Percentiles rank a stretch among this genome's conserved stretches.
Evolutionary conservation across 352 stramenopile genomes (phyloP).

Genomic region (Pythium phragmiticola): DNA sequence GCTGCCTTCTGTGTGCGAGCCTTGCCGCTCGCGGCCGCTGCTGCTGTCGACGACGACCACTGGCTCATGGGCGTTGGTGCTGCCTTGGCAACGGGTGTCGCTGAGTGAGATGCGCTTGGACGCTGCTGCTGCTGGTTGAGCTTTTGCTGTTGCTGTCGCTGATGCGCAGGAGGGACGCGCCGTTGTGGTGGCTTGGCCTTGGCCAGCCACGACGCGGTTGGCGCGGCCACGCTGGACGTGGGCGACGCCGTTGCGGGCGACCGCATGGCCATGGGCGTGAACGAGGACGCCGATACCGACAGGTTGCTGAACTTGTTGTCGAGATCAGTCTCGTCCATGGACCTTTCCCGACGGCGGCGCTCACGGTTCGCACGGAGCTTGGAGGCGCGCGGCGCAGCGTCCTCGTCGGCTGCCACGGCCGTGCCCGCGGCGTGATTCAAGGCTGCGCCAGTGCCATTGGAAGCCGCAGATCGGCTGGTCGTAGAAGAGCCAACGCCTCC

Average conservation of each 20-base stretch:
- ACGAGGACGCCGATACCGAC: slow-evolving; percentile 50
- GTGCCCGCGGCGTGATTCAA: neutral
- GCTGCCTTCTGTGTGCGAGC: slow-evolving; percentile 1
- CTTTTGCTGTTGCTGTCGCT: slow-evolving; percentile 20
- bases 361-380: slow-evolving; percentile 64
- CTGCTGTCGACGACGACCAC: slow-evolving; percentile 23
- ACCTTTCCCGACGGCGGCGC: slow-evolving; percentile 57
- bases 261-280: slow-evolving; percentile 28
- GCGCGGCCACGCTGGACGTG: slow-evolving; percentile 17
- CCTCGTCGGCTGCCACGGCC: neutral
- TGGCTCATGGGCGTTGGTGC: slow-evolving; percentile 28
- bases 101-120: neutral
- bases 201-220: slow-evolving; percentile 29
- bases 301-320: slow-evolving; percentile 65
- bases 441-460: neutral
- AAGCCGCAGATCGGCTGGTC: neutral
- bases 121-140: slow-evolving; percentile 6
- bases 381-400: slow-evolving; percentile 24
- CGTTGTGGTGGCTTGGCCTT: slow-evolving; percentile 29
- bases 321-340: slow-evolving; percentile 57
- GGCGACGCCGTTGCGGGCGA: slow-evolving; percentile 1
- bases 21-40: slow-evolving; percentile 15
- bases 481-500: neutral
- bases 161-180: slow-evolving; percentile 24
- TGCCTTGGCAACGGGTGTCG: slow-evolving; percentile 19